Evolutionary conservation across 2,329 filamentous ascomycete genomes (phyloP), one percentile per base, ranked within the genome.

Genomic region (Nectriaceae sp.): DNA sequence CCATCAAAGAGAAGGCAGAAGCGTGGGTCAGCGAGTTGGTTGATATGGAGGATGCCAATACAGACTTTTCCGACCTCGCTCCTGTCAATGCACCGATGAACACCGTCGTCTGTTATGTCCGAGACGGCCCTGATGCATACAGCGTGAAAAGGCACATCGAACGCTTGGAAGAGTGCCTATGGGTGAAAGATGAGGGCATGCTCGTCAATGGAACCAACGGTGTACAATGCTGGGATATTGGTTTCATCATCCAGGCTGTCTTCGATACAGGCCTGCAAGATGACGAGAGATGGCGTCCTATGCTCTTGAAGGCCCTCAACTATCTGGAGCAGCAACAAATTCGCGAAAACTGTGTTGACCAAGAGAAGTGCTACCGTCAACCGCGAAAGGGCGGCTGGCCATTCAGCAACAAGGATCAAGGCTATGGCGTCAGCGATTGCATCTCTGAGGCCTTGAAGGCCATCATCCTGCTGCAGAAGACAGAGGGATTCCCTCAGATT

Each of bases 191-290:
- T 26, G 92, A 97, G 65, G 94, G 94, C 5, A 90, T 99, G 89
- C 78, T 97, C 40, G 87, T 87, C 70, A 97, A 97, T 61, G 94
- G 94, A 31, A 99, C 94, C 8, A 97, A 99, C 59, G 94, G 94
- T n/a, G 92, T 97, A 2, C 94, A 99, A 69, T 88, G 85, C 55
- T 99, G 94, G 94, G 94, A 99, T 65, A 99, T 94, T 0, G 82
- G 91, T 1, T 97, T 97, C 65, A 74, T 87, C 16, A 90, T 97
- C 26, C 91, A 96, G 68, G 87, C 89, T 1, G 82, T 89, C 5
- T 81, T 90, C 44, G 89, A 90, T 41, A 85, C 89, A 5, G 90
- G 89, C 0, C 79, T 97, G 21, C 85, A 88, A n/a, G 74, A 85
- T 22, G 84, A 95, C 40, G 76, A 84, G 11, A 84, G 86, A 60